A percentile compares a stretch with the other conserved stretches of the same genome.
These are phyloP conservation scores for Pleurotus citrinopileatus DNA, from an alignment of 768 basidiomycete species.

Conservation along the genomic window DNA sequence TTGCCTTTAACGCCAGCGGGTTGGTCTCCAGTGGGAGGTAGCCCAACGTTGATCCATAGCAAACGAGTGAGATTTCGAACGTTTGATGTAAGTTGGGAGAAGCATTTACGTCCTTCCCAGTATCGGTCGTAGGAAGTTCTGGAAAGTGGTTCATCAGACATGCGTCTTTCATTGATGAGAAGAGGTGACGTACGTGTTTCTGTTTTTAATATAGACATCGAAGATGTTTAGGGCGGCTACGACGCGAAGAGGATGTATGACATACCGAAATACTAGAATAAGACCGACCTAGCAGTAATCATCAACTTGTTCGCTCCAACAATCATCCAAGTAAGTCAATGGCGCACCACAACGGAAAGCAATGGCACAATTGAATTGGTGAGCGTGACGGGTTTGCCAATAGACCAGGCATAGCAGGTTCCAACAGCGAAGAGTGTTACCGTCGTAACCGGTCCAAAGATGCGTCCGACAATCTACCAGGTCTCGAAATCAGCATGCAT, in stretches of 20 bases:
- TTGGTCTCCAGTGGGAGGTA: slow-evolving; percentile 53
- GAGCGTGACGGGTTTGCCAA: slow-evolving; percentile 58
- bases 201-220: slow-evolving; percentile 21
- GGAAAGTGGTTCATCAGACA: slow-evolving; percentile 7
- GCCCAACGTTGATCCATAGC: slow-evolving; percentile 76
- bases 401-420: slow-evolving; percentile 56
- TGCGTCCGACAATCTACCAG: slow-evolving; percentile 60
- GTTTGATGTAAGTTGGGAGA: slow-evolving; percentile 67
- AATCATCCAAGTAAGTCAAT: neutral
- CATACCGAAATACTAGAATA: slow-evolving; percentile 82
- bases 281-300: slow-evolving; percentile 65
- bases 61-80: slow-evolving; percentile 70
- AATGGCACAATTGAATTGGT: slow-evolving; percentile 87
- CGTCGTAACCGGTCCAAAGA: slow-evolving; percentile 81
- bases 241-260: slow-evolving; percentile 2
- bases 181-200: slow-evolving; percentile 55
- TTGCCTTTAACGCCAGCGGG: slow-evolving; percentile 47
- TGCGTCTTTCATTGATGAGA: neutral
- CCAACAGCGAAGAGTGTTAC: slow-evolving; percentile 71
- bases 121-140: slow-evolving; percentile 87
- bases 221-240: neutral
- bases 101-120: slow-evolving; percentile 87
- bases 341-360: slow-evolving; percentile 81
- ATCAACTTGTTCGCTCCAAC: neutral
- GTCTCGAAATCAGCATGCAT: slow-evolving; percentile 9